Evolutionary conservation across 306 rosid species (phyloP), one percentile per base, ranked within the genome.

Genomic region (Cicer cuneatum): DNA sequence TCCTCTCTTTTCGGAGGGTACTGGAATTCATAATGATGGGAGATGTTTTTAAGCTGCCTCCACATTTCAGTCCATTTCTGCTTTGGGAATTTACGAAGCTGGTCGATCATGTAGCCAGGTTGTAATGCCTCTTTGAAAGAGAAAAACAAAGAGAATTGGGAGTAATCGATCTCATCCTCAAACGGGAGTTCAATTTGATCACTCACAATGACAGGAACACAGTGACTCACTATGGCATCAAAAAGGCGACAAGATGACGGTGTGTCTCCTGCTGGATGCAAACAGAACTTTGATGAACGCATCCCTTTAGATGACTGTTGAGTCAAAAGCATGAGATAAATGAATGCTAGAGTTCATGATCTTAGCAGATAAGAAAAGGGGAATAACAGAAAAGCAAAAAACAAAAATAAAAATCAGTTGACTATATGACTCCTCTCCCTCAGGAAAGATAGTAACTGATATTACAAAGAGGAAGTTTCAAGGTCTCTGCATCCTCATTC

Each of bases 181-280:
- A 86, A 95, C 16, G 99, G 99, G 79, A 95, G 99, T 80, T 95
- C 99, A 69, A 95, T 92, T 82, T 89, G 93, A 79, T 95, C 98
- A 66, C 99, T 95, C 61, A 95, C 96, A 33, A 95, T 87, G 80
- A 95, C 92, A 9, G 99, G 99, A 81, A 95, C 83, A 78, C 99
- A 92, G 83, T 95, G 98, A 82, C 97, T 95, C 77, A 87, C 98
- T 18, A 95, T 92, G 69, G 98, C 99, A 86, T 95, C 97, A 77
- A 95, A 95, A 49, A 92, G 88, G 71, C 99, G 98, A 77, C 99
- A 95, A 57, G 99, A 95, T 5, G 99, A 95, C 7, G 99, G 98
- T 41, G 99, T 92, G 81, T 95, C 99, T 79, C 99, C 98, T 0
- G 99, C 98, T 10, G 98, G 98, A 83, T 92, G 84, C 82, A 95